phyloP scores from a whole-genome alignment of 192 early-diverging fungal species.

The Coemansia sp. region DNA sequence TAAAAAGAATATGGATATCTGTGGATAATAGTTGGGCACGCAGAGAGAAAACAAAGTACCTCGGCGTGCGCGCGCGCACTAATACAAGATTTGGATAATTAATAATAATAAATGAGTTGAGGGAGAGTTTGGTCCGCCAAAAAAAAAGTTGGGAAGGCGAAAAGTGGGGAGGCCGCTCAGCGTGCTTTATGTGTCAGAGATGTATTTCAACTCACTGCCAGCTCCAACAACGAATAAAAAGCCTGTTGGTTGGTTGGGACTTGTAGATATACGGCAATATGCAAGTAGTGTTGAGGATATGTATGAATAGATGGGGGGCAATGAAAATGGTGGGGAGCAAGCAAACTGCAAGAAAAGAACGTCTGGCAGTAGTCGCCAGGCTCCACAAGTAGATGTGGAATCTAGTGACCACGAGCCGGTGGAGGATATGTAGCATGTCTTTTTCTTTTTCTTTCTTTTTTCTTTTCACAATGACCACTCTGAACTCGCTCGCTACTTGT shows the following conservation, averaged over 20 bases:
- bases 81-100: constrained; percentile 3
- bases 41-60: too few species aligned
- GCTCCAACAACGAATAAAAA: neutral
- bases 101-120: neutral
- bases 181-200: constrained; percentile 5
- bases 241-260: neutral
- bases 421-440: too few species aligned
- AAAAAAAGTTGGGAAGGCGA: constrained; percentile 6
- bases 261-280: neutral
- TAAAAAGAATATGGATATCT: neutral
- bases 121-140: neutral
- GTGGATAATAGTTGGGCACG: neutral
- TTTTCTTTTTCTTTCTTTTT: too few species aligned
- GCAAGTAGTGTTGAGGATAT: neutral
- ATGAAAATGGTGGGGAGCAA: neutral
- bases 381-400: too few species aligned
- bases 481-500: too few species aligned
- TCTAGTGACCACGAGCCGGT: too few species aligned
- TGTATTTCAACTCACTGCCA: constrained; percentile 3
- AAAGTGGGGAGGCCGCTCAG: neutral
- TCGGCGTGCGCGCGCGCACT: neutral
- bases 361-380: neutral
- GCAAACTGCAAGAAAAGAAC: neutral
- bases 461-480: too few species aligned
- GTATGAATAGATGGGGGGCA: neutral